Evolutionary conservation across 768 basidiomycete species (phyloP), one percentile per base, ranked within the genome.

Genomic region (Pleurotus cornucopiae): DNA sequence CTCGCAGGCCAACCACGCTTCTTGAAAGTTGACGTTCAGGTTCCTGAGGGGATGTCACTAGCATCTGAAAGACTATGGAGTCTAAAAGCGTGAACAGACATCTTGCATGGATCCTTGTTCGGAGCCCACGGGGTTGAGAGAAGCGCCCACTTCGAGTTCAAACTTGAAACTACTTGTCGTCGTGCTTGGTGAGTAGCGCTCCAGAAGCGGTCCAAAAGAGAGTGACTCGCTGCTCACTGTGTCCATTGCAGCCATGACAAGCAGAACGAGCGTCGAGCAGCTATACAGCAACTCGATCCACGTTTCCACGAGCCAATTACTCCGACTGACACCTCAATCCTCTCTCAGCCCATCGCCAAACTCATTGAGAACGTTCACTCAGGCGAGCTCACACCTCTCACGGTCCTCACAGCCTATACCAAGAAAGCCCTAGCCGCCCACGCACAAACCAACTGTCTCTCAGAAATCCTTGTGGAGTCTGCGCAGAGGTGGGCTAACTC

Each of bases 371-470:
- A 61, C 13, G 71, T 76, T n/a, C 68, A 70, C 47, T 54, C 54
- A 7, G 71, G 69, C 6, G 46, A 61, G 6, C 56, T 64, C 12
- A 64, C 71, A n/a, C 69, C 76, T 16, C 48, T 21, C 21, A 64
- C 71, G 37, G 65, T 78, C 55, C 65, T 81, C 43, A 61, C 62
- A 1, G 76, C 78, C 0, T 81, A 78, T 60, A 66, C 72, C 43
- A 80, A 81, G 56, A 70, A 70, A 46, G 73, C 80, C 3, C 60
- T 82, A 6, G 67, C 72, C 49, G 78, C 77, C 0, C 76, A 79
- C 49, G 65, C 65, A 25, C 67, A 72, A 59, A 81, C 78, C 34
- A 84, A 85, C 62, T 85, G 84, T 60, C 71, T 84, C 54, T 80
- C 80, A 16, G 82, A 83, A 60, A 71, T 84, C 58, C 73, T 81